Conservation (phyloP, 2,329 filamentous ascomycete species). For the Xylariaceae sp. region DNA sequence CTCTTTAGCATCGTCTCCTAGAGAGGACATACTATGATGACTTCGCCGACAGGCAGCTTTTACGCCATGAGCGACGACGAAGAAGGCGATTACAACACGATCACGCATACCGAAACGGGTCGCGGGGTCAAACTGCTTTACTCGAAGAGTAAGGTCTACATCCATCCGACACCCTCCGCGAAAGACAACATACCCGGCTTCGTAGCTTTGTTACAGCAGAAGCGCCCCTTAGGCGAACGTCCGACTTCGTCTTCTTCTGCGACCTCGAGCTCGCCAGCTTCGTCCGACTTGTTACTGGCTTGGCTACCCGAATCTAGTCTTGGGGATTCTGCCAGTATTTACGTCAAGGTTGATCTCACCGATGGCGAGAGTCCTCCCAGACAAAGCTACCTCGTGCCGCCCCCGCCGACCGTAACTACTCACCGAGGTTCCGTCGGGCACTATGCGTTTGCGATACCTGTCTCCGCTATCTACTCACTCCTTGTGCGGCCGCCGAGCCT, state of each 20-base stretch:
- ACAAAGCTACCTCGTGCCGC: conserved; percentile 86
- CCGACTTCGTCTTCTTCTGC: conserved; percentile 41
- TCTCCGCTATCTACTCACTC: conserved; percentile 86
- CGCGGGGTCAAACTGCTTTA: conserved; percentile 89
- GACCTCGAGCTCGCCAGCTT: conserved; percentile 39
- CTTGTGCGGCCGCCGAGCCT: conserved; percentile 86
- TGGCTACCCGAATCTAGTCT: conserved; percentile 91
- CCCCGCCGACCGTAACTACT: conserved; percentile 78
- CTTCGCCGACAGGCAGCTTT: conserved; percentile 81
- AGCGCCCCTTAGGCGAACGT: conserved; percentile 42
- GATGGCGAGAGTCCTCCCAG: conserved; percentile 76
- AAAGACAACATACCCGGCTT: conserved; percentile 97
- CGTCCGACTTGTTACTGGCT: conserved; percentile 77
- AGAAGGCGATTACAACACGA: conserved; percentile 91
- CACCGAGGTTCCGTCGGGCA: conserved; percentile 68
- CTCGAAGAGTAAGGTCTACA: conserved; percentile 98
- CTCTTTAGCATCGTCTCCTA: too few relatives aligned
- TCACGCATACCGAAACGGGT: conserved; percentile 72
- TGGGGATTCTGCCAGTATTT: conserved; percentile 80
- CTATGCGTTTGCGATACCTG: conserved; percentile 87
- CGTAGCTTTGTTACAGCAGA: conserved; percentile 89
- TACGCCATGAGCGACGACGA: conserved; percentile 97
- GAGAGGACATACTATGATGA: too few relatives aligned
- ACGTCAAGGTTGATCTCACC: conserved; percentile 90
- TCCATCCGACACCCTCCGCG: conserved; percentile 86